Conservation (phyloP, 306 rosid species). For the Alnus rubra region DNA sequence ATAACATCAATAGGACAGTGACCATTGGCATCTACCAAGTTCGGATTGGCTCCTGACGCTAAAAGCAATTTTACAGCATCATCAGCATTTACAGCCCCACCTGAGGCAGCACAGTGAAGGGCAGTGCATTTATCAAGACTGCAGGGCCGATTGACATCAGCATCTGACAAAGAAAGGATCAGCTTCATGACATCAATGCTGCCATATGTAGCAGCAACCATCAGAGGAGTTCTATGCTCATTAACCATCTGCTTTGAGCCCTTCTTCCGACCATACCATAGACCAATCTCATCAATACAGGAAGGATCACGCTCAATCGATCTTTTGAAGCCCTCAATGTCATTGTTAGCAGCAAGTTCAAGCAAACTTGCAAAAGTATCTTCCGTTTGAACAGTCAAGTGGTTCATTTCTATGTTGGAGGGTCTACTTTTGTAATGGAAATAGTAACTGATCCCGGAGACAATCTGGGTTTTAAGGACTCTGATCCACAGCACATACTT, state of each 20-base stretch:
- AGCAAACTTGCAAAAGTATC: slow-evolving; percentile 80
- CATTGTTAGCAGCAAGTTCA: slow-evolving; percentile 86
- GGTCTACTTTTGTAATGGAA: slow-evolving; percentile 25
- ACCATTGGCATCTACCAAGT: slow-evolving; percentile 72
- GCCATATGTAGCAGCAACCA: slow-evolving; percentile 96
- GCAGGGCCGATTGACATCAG: slow-evolving; percentile 56
- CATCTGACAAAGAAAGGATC: slow-evolving; percentile 62
- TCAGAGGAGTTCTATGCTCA: slow-evolving; percentile 77
- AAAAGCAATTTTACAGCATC: slow-evolving; percentile 73
- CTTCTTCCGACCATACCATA: slow-evolving; percentile 80
- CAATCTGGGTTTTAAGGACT: slow-evolving; percentile 33
- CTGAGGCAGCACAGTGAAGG: slow-evolving; percentile 92
- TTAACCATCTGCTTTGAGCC: slow-evolving; percentile 89
- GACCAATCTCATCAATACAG: slow-evolving; percentile 72
- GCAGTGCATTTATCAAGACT: slow-evolving; percentile 89
- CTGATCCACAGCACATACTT: slow-evolving; percentile 62
- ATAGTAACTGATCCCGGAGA: slow-evolving; percentile 22
- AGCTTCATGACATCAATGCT: slow-evolving; percentile 71
- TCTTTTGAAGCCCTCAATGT: slow-evolving; percentile 63
- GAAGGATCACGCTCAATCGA: slow-evolving; percentile 68
- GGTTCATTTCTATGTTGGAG: slow-evolving; percentile 58
- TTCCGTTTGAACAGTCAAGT: slow-evolving; percentile 70
- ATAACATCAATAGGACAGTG: slow-evolving; percentile 64
- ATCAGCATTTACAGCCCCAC: slow-evolving; percentile 77
- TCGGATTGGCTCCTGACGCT: slow-evolving; percentile 81